Evolutionary conservation across 1,139 yeast species (phyloP), one percentile per base, ranked within the genome.

Genomic region (Hansenula lynferdii): DNA sequence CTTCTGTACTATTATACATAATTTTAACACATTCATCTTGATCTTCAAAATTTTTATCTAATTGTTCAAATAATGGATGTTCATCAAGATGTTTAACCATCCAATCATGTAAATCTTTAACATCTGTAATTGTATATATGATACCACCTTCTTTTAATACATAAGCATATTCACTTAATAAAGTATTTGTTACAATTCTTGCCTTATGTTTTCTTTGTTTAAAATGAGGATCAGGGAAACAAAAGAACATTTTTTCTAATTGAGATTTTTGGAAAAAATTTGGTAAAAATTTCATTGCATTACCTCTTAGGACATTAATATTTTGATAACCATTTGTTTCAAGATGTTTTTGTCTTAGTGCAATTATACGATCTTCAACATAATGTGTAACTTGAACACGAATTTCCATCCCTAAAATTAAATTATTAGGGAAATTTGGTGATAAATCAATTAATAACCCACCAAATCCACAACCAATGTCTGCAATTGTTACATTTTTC

Each of bases 201-300:
- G 97, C 97, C 69, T 92, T 92, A 64, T 94, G 98, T 61, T 92
- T 92, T 55, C 98, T 75, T 61, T 87, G 96, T 59, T 92, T 92
- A 70, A 92, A 92, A 62, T 94, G 98, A 12, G 99, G 99, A 63
- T 92, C 99, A 16, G 99, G 99, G 74, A 92, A 92, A 63, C 98
- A 94, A 67, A 94, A 92, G 64, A 92, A 92, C 78, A 92, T 85
- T 69, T 92, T 92, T 28, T 82, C 77, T 39, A 92, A 68, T 60
- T 85, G 94, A 6, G 81, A 80, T 60, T 83, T 81, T 41, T 72
- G 68, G 65, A 94, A 92, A 61, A 94, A 92, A 61, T 92, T 92
- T 24, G 98, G 97, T 48, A 90, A 67, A 57, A 92, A 92, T 63
- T 92, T 92, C 98, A 94, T 94, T 31, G 97, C 95, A 59, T 92